Evolutionary conservation across 192 early-diverging fungal species (phyloP), one percentile per base, ranked within the genome.

Genomic region (Dissophora ornata): DNA sequence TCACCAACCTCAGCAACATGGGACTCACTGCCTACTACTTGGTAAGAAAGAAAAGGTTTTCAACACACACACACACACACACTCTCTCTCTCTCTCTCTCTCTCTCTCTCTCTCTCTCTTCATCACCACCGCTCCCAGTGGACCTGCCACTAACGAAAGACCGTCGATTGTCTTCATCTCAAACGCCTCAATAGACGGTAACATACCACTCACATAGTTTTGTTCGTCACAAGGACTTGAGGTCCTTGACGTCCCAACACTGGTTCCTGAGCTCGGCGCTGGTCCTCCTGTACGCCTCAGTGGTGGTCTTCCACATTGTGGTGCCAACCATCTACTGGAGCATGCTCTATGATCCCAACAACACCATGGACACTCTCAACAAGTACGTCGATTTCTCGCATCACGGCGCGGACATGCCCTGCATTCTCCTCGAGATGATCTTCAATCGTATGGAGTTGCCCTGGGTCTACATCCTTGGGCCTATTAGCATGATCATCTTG

Each of bases 1-100:
- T 77, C 46, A 77, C 73, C 44, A 67, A 67, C 53, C 59, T 77
- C n/a, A 77, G 73, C 52, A 77, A 77, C 22, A 67, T 77, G 19
- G 73, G 73, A 4, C 64, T 77, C 18, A 77, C 73, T 2, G 64
- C 73, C 0, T 77, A 77, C 34, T 77, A 77, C 21, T 19, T 77
- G 64, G 73, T 75, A 75, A 24, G 18, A 25, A 40, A 41, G 22
- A 38, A 22, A 54, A n/a, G 12, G 7, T 16, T 18, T 45, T 45
- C 44, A 45, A 45, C 12, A 45, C 44, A 18, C 10, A n/a, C 18
- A 38, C 6, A 38, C 36, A 38, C 6, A 6, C 36, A 38, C 36
- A 38, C 44, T n/a, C 12, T 45, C n/a, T n/a, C 44, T 45, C 4
- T 12, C 18, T 21, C 19, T n/a, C 18, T 26, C 18, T 28, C 33